Evolutionary conservation across 2,329 filamentous ascomycete species (phyloP).

Genomic region (Paramyrothecium roridum): DNA sequence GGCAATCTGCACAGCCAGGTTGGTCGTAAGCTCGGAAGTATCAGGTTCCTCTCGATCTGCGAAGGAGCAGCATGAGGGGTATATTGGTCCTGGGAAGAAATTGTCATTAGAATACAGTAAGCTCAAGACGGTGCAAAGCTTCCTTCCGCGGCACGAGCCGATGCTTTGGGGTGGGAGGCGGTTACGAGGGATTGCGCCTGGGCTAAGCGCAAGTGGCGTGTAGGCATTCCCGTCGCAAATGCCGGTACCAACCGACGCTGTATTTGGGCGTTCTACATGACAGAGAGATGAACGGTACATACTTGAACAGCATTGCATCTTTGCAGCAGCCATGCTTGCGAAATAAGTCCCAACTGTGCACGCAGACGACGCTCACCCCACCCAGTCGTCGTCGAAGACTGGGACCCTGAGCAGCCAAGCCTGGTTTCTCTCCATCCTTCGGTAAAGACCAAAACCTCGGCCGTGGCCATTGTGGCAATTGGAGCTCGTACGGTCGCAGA

Average conservation of each 20-base stretch:
- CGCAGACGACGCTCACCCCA: conserved; percentile 22
- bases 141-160: neutral
- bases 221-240: too few species aligned
- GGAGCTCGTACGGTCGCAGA: conserved; percentile 38
- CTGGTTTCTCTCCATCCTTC: conserved; percentile 38
- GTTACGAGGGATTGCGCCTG: neutral
- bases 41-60: conserved; percentile 13
- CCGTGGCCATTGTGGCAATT: conserved; percentile 53
- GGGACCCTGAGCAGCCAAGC: conserved; percentile 32
- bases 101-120: neutral
- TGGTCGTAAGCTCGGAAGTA: conserved; percentile 23
- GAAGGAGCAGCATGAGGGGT: neutral
- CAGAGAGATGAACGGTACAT: neutral
- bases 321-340: conserved; percentile 26
- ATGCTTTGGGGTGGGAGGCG: neutral
- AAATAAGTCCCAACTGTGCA: conserved; percentile 25
- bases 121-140: neutral
- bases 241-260: neutral
- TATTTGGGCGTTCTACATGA: neutral
- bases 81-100: neutral
- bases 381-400: conserved; percentile 24
- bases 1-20: conserved; percentile 30
- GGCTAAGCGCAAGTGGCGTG: neutral
- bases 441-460: conserved; percentile 42
- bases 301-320: conserved; percentile 9